Conservation (phyloP, 2,329 filamentous ascomycete species). For the Ustulina deusta region DNA sequence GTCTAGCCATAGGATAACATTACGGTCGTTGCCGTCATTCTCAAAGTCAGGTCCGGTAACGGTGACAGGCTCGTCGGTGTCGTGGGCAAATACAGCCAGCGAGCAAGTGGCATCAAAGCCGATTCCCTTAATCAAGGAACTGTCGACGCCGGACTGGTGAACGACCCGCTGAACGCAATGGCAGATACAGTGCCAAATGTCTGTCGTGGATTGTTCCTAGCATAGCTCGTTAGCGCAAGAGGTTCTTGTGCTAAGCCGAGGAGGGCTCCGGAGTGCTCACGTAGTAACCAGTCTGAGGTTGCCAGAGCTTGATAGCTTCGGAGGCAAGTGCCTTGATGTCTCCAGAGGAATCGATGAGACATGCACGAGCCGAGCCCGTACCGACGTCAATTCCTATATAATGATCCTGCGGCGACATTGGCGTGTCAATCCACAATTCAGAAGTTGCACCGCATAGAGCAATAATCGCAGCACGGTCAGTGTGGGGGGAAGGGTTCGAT, state of each 20-base stretch:
- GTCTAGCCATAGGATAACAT: constrained; percentile 97
- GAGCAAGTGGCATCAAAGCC: constrained; percentile 99
- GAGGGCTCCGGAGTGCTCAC: constrained; percentile 57
- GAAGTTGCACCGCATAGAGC: not conserved
- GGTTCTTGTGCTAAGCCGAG: not conserved
- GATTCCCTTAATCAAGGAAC: constrained; percentile 83
- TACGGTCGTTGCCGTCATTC: constrained; percentile 84
- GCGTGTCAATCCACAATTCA: constrained; percentile 41
- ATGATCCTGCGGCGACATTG: constrained; percentile 60
- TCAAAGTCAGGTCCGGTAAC: constrained; percentile 90
- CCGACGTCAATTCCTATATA: constrained; percentile 94
- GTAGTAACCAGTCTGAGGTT: constrained; percentile 80
- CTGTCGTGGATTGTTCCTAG: constrained; percentile 94
- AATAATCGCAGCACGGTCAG: not conserved
- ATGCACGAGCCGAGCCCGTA: constrained; percentile 93
- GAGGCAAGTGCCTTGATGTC: constrained; percentile 84
- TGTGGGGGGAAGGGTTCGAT: not conserved
- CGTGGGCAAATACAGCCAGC: constrained; percentile 86
- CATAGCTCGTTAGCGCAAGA: constrained; percentile 1
- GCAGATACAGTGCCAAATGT: constrained; percentile 98
- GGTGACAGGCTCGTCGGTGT: constrained; percentile 90
- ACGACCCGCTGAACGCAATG: constrained; percentile 86
- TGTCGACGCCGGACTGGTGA: constrained; percentile 82
- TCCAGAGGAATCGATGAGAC: constrained; percentile 91
- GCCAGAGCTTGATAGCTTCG: constrained; percentile 83